Evolutionary conservation across 2,329 filamentous ascomycete species (phyloP), one percentile per base, ranked within the genome.

Genomic region (Lecanicillium sp.): DNA sequence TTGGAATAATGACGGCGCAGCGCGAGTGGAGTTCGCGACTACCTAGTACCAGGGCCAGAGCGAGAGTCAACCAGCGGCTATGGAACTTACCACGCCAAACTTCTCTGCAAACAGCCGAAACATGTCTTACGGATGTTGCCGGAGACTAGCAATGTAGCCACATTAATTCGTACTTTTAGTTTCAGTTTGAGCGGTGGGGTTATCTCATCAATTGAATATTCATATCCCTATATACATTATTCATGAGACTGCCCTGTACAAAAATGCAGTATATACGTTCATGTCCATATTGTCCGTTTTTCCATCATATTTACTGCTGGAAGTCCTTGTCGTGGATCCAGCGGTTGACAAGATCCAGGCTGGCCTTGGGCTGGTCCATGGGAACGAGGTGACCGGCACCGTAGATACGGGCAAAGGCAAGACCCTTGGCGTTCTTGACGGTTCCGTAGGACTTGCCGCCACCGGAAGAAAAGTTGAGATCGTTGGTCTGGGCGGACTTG

Each of bases 301-400:
- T 15, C n/a, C n/a, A n/a, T n/a, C n/a, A n/a, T 14, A 11, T 17
- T 42, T 30, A 48, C 11, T 43, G 38, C 30, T 48, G 45, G 12
- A 48, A 48, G 19, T 48, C 38, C 15, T 38, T 38, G 12, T 48
- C 48, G 29, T 44, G 40, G 14, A 97, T 68, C 91, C 91, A 98
- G 71, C 90, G 83, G 79, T 95, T 97, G 67, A 95, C 81, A 73
- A 97, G 91, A 71, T 96, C 87, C 53, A 95, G 76, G 50, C 87
- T 90, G 26, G 86, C 79, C 70, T 87, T 87, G 10, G 93, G 93
- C 75, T 97, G 90, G 70, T 98, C 88, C 73, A 90, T 89, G 21
- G 93, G 93, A 32, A 96, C 90, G 91, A 97, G 97, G 77, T 98
- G 93, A 56, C 93, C 93, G 61, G 84, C 93, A 55, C 83, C 83